Evolutionary conservation across 208 protist species (phyloP), one percentile per base, ranked within the genome.

Genomic region (Leishmania arabica): DNA sequence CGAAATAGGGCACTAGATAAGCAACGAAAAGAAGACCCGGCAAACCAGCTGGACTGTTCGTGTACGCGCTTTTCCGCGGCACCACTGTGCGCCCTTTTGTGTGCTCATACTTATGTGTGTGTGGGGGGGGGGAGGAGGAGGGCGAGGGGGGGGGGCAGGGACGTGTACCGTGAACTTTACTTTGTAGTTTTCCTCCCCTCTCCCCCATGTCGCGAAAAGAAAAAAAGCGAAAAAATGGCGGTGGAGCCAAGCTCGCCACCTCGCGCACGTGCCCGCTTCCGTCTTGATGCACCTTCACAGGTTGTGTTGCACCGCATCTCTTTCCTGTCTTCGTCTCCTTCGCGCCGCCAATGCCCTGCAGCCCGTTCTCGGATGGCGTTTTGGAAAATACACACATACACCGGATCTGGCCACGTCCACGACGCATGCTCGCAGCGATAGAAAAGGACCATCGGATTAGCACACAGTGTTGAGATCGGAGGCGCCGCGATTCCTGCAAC

Each of bases 61-160:
- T 40, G 62, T 24, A 68, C 62, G 31, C 31, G 62, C 17, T 21
- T 68, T 31, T 31, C 62, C 15, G 62, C 13, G 1, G 62, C 62
- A 15, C 31, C 15, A 40, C 15, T 40, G 27, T 66, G 62, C 62
- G 31, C 62, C 13, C 4, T 9, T 31, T 7, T 15, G 13, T 13
- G 62, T n/a, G 9, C 62, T 66, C n/a, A 34, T 51, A 9, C 24
- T 17, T 78, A 4, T 82, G 70, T 77, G 83, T 75, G 83, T 83
- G 73, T 72, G 83, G 54, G 19, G 19, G 37, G 27, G 74, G 9
- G 11, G 24, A 13, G 45, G 11, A 3, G n/a, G 34, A 34, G 34
- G 34, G 0, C 0, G 34, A 34, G 34, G 34, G 13, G 13, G 24
- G 45, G 9, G 8, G 45, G 45, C 45, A 49, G 45, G 45, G 9